A percentile compares a stretch with the other conserved stretches of the same genome.
These are phyloP conservation scores for Vitis hybrid DNA, from an alignment of 177 flowering plant species.

Conservation along the genomic window DNA sequence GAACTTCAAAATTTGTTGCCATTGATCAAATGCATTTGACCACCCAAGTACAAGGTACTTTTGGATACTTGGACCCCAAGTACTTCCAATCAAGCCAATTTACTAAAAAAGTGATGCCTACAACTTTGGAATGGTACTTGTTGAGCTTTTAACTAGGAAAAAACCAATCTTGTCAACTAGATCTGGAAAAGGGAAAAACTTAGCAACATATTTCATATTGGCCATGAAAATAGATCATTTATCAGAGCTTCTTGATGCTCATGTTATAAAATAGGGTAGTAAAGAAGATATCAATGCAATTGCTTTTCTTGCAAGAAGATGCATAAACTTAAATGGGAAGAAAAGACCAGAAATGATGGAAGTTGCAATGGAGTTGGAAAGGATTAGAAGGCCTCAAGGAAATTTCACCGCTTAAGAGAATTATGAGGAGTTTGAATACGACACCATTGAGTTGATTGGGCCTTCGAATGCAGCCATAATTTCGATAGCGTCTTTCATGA, in stretches of 20 bases:
- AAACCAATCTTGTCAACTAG: background rate
- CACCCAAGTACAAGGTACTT: constrained; percentile 4
- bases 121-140: constrained; percentile 16
- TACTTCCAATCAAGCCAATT: background rate
- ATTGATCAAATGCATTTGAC: constrained; percentile 5
- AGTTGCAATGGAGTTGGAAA: too few relatives aligned
- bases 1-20: constrained; percentile 4
- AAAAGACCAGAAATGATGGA: too few relatives aligned
- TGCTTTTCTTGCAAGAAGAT: background rate
- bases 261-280: background rate
- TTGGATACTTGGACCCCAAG: constrained; percentile 10
- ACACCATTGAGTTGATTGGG: too few relatives aligned
- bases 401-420: too few relatives aligned
- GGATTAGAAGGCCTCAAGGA: too few relatives aligned
- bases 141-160: constrained; percentile 4
- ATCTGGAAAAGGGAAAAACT: background rate
- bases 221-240: constrained; percentile 3
- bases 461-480: too few relatives aligned
- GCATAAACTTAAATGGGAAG: too few relatives aligned
- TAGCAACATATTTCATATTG: background rate
- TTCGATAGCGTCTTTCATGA: too few relatives aligned
- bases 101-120: background rate
- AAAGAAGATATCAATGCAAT: background rate
- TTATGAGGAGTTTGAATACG: too few relatives aligned
- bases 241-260: background rate